Percentiles rank a stretch among this genome's conserved stretches.
Evolutionary conservation across 257 asterid genomes (phyloP).

Genomic region (Solanum lycopersicoides): DNA sequence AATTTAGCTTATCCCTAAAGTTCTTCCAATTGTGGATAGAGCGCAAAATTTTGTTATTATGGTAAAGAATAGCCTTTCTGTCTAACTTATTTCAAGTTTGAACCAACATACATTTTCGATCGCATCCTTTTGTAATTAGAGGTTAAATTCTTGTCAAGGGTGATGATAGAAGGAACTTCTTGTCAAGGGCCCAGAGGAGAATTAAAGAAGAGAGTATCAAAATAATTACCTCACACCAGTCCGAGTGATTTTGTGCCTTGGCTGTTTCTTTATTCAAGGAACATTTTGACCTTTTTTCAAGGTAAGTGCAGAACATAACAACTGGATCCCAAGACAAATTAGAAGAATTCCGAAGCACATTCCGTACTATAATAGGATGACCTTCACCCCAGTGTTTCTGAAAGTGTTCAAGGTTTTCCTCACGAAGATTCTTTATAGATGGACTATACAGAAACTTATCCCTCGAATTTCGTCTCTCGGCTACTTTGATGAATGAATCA

Average conservation of each 20-base stretch:
- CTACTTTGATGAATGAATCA: constrained; percentile 19
- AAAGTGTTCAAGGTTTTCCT: constrained; percentile 65
- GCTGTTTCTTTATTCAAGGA: constrained; percentile 21
- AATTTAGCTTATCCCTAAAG: background rate
- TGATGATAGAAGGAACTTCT: background rate
- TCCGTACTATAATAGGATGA: constrained; percentile 81
- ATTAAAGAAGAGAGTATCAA: background rate
- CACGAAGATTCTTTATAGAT: constrained; percentile 46
- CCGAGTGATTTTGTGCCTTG: constrained; percentile 39
- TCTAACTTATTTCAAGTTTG: background rate
- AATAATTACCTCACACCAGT: constrained; percentile 92
- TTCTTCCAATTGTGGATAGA: background rate
- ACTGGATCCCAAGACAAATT: constrained; percentile 83
- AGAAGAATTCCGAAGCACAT: constrained; percentile 40
- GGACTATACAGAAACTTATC: constrained; percentile 66
- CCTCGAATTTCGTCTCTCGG: constrained; percentile 34
- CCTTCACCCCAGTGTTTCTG: constrained; percentile 89
- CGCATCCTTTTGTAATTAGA: background rate
- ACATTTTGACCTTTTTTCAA: constrained; percentile 56
- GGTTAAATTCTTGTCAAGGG: background rate
- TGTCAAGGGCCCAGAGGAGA: background rate
- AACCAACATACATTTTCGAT: background rate
- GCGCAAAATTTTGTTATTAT: background rate
- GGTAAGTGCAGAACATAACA: constrained; percentile 58
- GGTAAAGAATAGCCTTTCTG: background rate